Evolutionary conservation across 2,329 filamentous ascomycete species (phyloP).

Genomic region (Neobulgaria alba): DNA sequence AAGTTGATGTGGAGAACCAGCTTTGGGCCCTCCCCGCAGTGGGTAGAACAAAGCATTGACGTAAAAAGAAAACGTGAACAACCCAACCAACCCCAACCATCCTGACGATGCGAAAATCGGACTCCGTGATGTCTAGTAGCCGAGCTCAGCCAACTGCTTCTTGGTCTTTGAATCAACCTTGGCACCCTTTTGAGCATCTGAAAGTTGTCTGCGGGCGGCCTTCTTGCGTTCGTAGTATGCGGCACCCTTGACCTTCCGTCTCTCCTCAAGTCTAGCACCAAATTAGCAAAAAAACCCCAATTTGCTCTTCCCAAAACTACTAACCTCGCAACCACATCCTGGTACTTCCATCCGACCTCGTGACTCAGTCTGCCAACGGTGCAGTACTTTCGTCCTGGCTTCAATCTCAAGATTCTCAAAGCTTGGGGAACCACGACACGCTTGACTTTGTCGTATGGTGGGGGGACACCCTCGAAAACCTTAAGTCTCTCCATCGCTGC

Average conservation of each 20-base stretch:
- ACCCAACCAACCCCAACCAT: conserved; percentile 17
- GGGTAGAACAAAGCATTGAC: conserved; percentile 30
- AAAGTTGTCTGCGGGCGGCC: conserved; percentile 81
- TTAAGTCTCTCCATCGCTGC: conserved; percentile 97
- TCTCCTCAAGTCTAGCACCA: conserved; percentile 79
- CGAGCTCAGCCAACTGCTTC: conserved; percentile 79
- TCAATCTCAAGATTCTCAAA: conserved; percentile 88
- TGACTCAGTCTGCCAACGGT: conserved; percentile 95
- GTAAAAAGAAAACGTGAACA: conserved; percentile 13
- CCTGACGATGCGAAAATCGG: conserved; percentile 20
- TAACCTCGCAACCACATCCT: conserved; percentile 96
- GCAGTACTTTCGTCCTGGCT: conserved; percentile 99
- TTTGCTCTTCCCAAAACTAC: conserved; percentile 33
- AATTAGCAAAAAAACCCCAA: conserved; percentile 16
- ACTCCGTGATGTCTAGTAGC: conserved; percentile 60
- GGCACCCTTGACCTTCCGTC: conserved; percentile 97
- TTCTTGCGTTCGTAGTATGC: conserved; percentile 99
- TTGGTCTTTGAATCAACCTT: conserved; percentile 79
- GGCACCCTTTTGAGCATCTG: conserved; percentile 88
- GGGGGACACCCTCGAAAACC: conserved; percentile 98
- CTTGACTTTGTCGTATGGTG: conserved; percentile 99
- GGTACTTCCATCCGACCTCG: conserved; percentile 99
- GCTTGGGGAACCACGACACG: conserved; percentile 98
- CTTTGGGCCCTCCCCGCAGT: conserved; percentile 24
- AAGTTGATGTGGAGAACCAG: conserved; percentile 14